Percentiles rank a stretch among this genome's conserved stretches.
These are phyloP conservation scores for Prototheca stagnorum DNA, from an alignment of 163 green algal species.

Conservation along the genomic window DNA sequence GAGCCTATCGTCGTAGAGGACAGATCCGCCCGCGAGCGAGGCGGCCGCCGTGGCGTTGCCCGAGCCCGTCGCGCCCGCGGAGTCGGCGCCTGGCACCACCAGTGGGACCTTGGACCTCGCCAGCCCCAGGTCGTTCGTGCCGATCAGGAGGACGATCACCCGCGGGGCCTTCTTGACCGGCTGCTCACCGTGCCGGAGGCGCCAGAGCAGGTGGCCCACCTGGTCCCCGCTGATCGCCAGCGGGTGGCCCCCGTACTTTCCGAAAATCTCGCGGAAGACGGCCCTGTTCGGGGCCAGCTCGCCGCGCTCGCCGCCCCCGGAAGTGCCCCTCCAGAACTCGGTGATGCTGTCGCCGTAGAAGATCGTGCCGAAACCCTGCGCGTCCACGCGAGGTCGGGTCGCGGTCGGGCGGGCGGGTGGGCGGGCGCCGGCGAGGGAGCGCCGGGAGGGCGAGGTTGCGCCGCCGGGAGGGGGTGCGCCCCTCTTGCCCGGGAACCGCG, in stretches of 20 bases:
- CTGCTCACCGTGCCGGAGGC: conserved; percentile 19
- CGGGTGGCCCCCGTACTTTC: no score
- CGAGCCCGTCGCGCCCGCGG: neutral
- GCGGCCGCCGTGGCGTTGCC: neutral
- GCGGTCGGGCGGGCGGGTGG: no score
- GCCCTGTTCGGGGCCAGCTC: no score
- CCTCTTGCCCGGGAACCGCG: no score
- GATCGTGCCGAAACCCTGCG: neutral
- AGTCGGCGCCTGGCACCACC: neutral
- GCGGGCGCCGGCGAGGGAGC: no score
- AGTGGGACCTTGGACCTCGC: neutral
- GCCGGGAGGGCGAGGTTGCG: no score
- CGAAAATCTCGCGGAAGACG: no score
- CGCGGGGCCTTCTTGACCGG: neutral
- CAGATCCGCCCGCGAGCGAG: no score
- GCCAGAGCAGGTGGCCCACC: conserved; percentile 17
- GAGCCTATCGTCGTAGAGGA: no score
- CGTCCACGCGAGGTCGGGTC: no score
- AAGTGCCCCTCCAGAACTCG: conserved; percentile 3
- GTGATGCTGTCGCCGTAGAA: conserved; percentile 12
- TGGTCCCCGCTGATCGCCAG: conserved; percentile 20
- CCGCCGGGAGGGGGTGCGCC: no score
- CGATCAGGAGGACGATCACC: conserved; percentile 20
- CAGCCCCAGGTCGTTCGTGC: conserved; percentile 24
- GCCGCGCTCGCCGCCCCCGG: no score